Conservation (phyloP, 2,329 filamentous ascomycete genomes). For the Neospermospora avenae region DNA sequence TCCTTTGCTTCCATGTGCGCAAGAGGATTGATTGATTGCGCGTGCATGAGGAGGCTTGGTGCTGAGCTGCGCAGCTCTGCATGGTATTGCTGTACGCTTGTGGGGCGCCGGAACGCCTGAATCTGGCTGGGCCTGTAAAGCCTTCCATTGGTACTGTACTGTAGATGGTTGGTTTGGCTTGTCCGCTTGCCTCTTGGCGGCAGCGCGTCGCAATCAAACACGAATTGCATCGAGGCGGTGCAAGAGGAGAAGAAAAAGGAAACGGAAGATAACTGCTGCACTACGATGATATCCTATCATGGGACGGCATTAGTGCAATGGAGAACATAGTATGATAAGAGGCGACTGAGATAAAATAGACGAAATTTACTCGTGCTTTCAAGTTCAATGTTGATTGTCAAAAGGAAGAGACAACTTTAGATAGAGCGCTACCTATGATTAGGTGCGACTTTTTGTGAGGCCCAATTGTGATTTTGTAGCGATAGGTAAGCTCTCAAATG, state of each 20-base stretch:
- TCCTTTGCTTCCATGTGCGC: not conserved
- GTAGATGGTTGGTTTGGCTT: not conserved
- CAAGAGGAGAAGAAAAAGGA: too few relatives aligned
- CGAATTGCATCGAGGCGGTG: not conserved
- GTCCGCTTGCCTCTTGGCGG: not conserved
- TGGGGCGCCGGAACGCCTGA: not conserved
- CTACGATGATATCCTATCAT: not conserved
- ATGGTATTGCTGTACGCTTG: too few relatives aligned
- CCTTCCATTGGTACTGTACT: too few relatives aligned
- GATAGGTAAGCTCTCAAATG: too few relatives aligned
- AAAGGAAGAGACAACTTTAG: too few relatives aligned
- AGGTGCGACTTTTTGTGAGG: too few relatives aligned
- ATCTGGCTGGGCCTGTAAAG: too few relatives aligned
- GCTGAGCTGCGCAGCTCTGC: not conserved
- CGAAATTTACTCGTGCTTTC: not conserved
- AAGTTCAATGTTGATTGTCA: not conserved
- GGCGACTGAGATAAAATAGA: not conserved
- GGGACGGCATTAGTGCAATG: not conserved
- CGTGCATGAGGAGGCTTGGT: not conserved
- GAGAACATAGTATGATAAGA: not conserved
- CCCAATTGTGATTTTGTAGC: too few relatives aligned
- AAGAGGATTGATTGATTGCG: not conserved
- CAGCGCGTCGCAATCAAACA: slow-evolving; percentile 1
- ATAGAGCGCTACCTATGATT: too few relatives aligned
- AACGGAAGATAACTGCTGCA: not conserved